These are phyloP conservation scores for Yarrowia bubula DNA, from an alignment of 805 yeast species.

Conservation along the genomic window DNA sequence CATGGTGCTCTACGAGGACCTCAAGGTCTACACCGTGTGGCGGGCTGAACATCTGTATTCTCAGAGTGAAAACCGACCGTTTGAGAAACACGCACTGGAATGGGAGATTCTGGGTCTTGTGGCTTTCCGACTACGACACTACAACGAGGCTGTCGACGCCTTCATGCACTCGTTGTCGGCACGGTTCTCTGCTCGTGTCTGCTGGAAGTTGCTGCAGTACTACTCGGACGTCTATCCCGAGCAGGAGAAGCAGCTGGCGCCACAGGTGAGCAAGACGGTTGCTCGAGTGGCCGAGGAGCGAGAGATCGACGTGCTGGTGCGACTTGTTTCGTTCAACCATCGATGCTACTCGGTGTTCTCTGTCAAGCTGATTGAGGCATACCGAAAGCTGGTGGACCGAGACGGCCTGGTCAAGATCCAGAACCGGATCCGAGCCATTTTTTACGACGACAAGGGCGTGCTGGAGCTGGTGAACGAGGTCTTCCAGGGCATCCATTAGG, in stretches of 20 bases:
- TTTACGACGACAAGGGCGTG: slow-evolving; percentile 37
- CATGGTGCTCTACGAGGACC: slow-evolving; percentile 65
- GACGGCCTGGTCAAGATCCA: slow-evolving; percentile 78
- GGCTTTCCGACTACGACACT: slow-evolving; percentile 81
- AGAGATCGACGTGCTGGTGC: slow-evolving; percentile 67
- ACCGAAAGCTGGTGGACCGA: slow-evolving; percentile 62
- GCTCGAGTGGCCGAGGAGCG: slow-evolving; percentile 25
- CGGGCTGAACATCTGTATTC: slow-evolving; percentile 87
- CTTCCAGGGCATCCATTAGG: slow-evolving; percentile 32
- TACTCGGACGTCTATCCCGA: slow-evolving; percentile 44
- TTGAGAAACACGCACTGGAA: slow-evolving; percentile 74
- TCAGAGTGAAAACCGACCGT: slow-evolving; percentile 80
- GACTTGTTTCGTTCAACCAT: slow-evolving; percentile 93
- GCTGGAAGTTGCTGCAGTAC: slow-evolving; percentile 67
- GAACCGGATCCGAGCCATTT: slow-evolving; percentile 38
- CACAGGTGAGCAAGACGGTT: slow-evolving; percentile 33
- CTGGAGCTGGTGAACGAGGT: slow-evolving; percentile 35
- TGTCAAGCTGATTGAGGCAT: slow-evolving; percentile 57
- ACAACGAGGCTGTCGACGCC: slow-evolving; percentile 83
- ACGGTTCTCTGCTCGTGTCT: slow-evolving; percentile 78
- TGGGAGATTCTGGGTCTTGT: slow-evolving; percentile 91
- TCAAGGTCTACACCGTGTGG: slow-evolving; percentile 79
- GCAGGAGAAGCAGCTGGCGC: slow-evolving; percentile 43
- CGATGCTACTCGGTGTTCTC: slow-evolving; percentile 96
- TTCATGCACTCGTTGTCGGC: slow-evolving; percentile 67